Base-by-base conservation (phyloP, 192 early-diverging fungal species). In the Linnemannia schmuckeri region DNA sequence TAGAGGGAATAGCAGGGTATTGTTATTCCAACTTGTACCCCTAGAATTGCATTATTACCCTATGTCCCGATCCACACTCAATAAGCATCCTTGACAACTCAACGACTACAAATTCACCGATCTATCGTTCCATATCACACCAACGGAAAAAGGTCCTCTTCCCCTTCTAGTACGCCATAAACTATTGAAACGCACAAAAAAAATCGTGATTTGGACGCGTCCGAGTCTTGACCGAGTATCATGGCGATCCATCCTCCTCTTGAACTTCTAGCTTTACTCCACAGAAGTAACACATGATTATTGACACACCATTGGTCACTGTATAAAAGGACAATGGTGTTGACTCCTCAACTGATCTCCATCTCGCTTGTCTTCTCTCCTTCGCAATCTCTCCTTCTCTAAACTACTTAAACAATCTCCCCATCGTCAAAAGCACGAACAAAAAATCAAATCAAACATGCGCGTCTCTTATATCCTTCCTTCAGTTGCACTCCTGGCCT, bases 401-500 rank as follows among this genome's bases (percentile, higher is more conserved):
- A 1, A 12, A 30, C 0, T 27, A 63, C 61, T 63, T 27, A 63
- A 30, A 4, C 3, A 27, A 13, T 1, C 61, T 27, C 27, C 30
- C 0, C 61, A 2, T 30, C 27, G 4, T 66, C 61, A 66, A 35
- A 33, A 13, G 20, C 18, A 52, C 49, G n/a, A 12, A 27, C n/a
- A 57, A 57, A 27, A 57, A 66, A 27, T 33, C n/a, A 66, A 12
- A 27, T 3, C 10, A 66, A 66, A 24, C n/a, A 61, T 66, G 61
- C 61, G 61, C 30, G 61, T 33, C 30, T 66, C 61, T 0, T 66
- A 66, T 10, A 66, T 69, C 27, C 55, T 85, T 27, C 78, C 70
- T 1, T 69, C 84, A 35, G 49, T 70, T 46, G 33, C 70, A 38
- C 72, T 77, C 27, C 35, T 80, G 33, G 73, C 78, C 3, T 71